Evolutionary conservation across 2,329 filamentous ascomycete genomes (phyloP).

Genomic region (Trichoderma hamatum): DNA sequence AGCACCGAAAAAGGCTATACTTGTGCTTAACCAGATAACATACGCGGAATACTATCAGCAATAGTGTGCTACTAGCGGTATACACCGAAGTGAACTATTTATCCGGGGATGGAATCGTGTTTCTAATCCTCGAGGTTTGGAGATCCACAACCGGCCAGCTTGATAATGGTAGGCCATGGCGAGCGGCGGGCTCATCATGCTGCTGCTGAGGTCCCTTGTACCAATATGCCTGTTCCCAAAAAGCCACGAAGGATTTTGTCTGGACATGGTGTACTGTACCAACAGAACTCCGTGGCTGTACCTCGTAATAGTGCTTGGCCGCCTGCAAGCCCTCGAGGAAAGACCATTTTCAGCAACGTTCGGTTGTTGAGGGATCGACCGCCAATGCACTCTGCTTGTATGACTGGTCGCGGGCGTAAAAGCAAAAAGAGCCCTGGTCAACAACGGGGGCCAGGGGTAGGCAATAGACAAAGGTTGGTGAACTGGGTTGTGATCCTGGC

Average conservation of each 20-base stretch:
- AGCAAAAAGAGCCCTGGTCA: conserved; percentile 12
- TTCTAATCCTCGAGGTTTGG: conserved; percentile 2
- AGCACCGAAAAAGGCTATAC: not conserved
- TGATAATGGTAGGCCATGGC: not conserved
- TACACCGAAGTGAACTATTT: not conserved
- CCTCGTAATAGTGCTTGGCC: conserved; percentile 3
- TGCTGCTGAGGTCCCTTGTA: not conserved
- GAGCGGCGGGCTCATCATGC: not conserved
- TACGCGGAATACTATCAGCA: not conserved
- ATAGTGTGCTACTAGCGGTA: not conserved
- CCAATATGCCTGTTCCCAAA: not conserved
- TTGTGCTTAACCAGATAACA: not conserved
- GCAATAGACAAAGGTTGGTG: conserved; percentile 6
- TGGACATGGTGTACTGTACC: not conserved
- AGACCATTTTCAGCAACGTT: conserved; percentile 12
- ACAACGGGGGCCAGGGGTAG: conserved; percentile 4
- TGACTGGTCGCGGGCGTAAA: conserved; percentile 25
- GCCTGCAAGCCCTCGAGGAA: not conserved
- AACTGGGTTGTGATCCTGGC: conserved; percentile 18
- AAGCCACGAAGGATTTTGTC: conserved; percentile 3
- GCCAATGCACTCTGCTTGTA: conserved; percentile 23
- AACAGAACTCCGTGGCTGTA: not conserved
- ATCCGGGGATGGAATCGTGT: conserved; percentile 3
- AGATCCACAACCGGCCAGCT: conserved; percentile 4
- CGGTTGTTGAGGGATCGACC: conserved; percentile 23